Percentiles rank a stretch among this genome's conserved stretches.
Conservation (phyloP, 2,329 filamentous ascomycete species). For the Lecanicillium sp. region DNA sequence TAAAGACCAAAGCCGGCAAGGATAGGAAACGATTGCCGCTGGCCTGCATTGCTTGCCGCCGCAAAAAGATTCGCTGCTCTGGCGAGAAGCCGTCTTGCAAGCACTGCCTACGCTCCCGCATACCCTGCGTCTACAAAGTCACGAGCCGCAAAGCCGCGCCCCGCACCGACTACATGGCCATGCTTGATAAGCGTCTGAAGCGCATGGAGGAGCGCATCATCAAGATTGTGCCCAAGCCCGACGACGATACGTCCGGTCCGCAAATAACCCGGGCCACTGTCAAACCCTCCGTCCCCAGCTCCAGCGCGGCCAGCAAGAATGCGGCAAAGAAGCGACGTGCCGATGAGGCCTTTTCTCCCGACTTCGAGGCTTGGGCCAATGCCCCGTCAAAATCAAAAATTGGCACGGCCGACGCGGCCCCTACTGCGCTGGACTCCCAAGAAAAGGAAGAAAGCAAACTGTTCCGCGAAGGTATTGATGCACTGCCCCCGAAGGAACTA, state of each 20-base stretch:
- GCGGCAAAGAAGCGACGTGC: constrained; percentile 69
- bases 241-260: constrained; percentile 57
- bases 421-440: constrained; percentile 48
- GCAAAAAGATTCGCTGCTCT: constrained; percentile 97
- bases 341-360: constrained; percentile 79
- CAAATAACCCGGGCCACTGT: constrained; percentile 70
- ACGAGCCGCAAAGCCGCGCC: constrained; percentile 91
- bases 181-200: constrained; percentile 92
- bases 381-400: constrained; percentile 43
- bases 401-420: constrained; percentile 29
- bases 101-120: constrained; percentile 84
- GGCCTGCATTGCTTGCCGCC: constrained; percentile 88
- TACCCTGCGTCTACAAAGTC: constrained; percentile 96
- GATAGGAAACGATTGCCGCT: constrained; percentile 88
- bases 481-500: constrained; percentile 74
- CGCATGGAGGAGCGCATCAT: constrained; percentile 97
- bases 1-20: constrained; percentile 90
- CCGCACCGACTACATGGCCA: constrained; percentile 96
- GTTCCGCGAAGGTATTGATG: constrained; percentile 73
- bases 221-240: constrained; percentile 85
- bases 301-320: constrained; percentile 35
- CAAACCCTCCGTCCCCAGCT: constrained; percentile 63
- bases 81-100: constrained; percentile 97
- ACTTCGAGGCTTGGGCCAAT: constrained; percentile 75
- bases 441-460: constrained; percentile 70